phyloP scores from a whole-genome alignment of 306 rosid genomes.

The Cyamopsis tetragonoloba region DNA sequence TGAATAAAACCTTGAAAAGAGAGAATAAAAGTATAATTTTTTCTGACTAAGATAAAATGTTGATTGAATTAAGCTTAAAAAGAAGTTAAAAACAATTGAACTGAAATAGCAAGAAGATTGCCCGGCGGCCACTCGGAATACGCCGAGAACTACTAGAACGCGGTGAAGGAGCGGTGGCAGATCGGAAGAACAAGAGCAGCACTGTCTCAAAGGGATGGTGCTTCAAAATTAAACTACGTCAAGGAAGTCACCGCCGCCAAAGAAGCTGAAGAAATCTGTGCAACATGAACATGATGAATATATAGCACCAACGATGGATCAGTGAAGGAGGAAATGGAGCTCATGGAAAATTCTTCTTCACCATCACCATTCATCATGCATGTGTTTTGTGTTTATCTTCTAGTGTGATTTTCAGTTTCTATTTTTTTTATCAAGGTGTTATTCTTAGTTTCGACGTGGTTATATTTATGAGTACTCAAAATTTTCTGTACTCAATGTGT shows the following conservation, averaged over 20 bases:
- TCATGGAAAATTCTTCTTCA: not conserved
- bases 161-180: constrained; percentile 56
- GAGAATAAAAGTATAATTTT: too few species aligned
- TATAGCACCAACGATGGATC: too few species aligned
- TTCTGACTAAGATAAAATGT: constrained; percentile 48
- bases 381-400: too few species aligned
- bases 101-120: constrained; percentile 61
- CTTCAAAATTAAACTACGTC: constrained; percentile 52
- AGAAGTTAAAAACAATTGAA: constrained; percentile 65
- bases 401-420: too few species aligned
- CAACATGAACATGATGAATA: not conserved
- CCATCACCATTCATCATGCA: too few species aligned
- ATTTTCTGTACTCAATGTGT: too few species aligned
- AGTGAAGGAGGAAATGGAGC: constrained; percentile 23
- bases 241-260: constrained; percentile 8
- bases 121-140: constrained; percentile 62
- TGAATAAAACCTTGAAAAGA: too few species aligned
- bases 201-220: not conserved
- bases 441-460: too few species aligned
- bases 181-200: constrained; percentile 12
- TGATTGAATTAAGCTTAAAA: constrained; percentile 62
- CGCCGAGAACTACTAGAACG: constrained; percentile 83
- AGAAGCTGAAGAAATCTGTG: not conserved
- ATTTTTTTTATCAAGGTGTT: too few species aligned
- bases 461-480: too few species aligned